Base-by-base conservation (phyloP, 495 filamentous ascomycete species). In the Aspergillus cavernicola region DNA sequence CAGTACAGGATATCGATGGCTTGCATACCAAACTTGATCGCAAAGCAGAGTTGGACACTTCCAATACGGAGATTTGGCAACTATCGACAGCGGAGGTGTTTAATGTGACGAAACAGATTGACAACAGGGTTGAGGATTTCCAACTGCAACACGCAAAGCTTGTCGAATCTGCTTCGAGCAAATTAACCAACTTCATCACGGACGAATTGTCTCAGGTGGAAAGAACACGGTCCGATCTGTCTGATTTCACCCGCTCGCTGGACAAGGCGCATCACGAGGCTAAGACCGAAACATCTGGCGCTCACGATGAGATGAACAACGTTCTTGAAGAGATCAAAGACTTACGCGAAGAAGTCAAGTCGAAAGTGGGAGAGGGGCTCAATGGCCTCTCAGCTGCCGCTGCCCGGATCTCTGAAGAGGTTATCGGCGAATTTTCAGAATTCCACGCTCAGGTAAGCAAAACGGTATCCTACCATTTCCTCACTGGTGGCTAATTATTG, bases 291-390 rank as follows among this genome's bases (percentile, higher is more conserved):
- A 87, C 84, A 15, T 73, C 79, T 22, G 71, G 79, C 42, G 85
- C 89, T 3, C 89, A 88, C 59, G 84, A 91, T 47, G 86, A 93
- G 52, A 95, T 96, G 89, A 91, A 97, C 58, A 73, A 79, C 23
- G 86, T 96, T 19, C 79, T 98, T 3, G 92, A 93, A 58, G 93
- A 95, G 61, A 96, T 97, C 65, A 91, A 93, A 62, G 80, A 80
- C 32, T 77, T 97, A 23, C 80, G 93, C 19, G 87, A 95, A 67
- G 85, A 89, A 40, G 87, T 97, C 15, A 97, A 96, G 69, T 69
- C 78, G 29, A 85, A 85, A 37, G 89, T 97, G 29, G 90, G 89
- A 4, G 84, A 90, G 58, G 92, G 92, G 4, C 76, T 98, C 13
- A 86, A 87, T 63, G 85, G 89, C 6, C 81, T 98, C 3, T 90